Percentiles rank a stretch among this genome's conserved stretches.
phyloP scores from a whole-genome alignment of 257 asterid species.

The Ballota nigra region DNA sequence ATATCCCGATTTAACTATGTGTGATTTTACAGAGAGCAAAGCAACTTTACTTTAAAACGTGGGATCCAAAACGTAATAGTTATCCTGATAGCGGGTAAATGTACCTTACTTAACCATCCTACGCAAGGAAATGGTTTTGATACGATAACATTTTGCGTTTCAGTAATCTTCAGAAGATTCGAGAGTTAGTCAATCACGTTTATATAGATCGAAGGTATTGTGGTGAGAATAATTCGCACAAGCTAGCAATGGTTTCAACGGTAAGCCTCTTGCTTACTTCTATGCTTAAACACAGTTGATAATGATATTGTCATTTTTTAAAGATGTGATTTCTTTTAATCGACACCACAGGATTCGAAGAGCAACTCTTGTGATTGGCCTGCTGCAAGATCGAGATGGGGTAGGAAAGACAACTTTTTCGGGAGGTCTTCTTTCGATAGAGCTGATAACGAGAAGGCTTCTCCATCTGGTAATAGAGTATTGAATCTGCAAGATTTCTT shows the following conservation, averaged over 20 bases:
- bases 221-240: slow-evolving; percentile 46
- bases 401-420: slow-evolving; percentile 32
- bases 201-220: slow-evolving; percentile 63
- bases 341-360: slow-evolving; percentile 32
- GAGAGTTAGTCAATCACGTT: slow-evolving; percentile 67
- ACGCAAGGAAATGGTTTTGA: slow-evolving; percentile 12
- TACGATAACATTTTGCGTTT: slow-evolving; percentile 5
- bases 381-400: slow-evolving; percentile 27
- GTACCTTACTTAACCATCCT: not conserved
- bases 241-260: slow-evolving; percentile 30
- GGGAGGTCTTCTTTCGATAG: slow-evolving; percentile 35
- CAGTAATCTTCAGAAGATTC: slow-evolving; percentile 70
- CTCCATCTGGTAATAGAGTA: slow-evolving; percentile 24
- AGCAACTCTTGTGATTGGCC: slow-evolving; percentile 23
- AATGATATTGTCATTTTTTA: not conserved
- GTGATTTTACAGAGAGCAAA: slow-evolving; percentile 56
- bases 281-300: not conserved
- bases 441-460: slow-evolving; percentile 33
- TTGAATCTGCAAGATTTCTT: slow-evolving; percentile 38
- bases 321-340: not conserved
- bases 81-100: slow-evolving; percentile 69
- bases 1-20: not conserved
- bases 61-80: slow-evolving; percentile 63
- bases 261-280: slow-evolving; percentile 39
- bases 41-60: slow-evolving; percentile 66